Evolutionary conservation across 2,329 filamentous ascomycete species (phyloP).

Genomic region (Lasiodiplodia citricola): DNA sequence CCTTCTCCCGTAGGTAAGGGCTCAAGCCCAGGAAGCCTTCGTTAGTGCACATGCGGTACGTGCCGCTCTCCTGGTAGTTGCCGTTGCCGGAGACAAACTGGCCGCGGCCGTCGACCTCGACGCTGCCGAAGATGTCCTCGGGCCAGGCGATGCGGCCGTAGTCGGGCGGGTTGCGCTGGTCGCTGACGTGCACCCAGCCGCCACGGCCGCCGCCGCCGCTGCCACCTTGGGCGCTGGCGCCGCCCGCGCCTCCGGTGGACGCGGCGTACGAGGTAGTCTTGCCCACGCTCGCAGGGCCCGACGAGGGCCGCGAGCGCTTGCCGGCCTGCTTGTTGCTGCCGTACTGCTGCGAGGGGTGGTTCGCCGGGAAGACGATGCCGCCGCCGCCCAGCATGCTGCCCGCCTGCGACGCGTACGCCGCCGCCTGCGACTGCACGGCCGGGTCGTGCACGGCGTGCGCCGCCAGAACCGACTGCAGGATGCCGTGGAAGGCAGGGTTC

Average conservation of each 20-base stretch:
- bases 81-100: slow-evolving; percentile 62
- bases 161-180: slow-evolving; percentile 64
- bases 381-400: slow-evolving; percentile 60
- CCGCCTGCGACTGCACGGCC: slow-evolving; percentile 62
- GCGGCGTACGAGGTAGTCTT: slow-evolving; percentile 52
- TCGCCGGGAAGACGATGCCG: slow-evolving; percentile 50
- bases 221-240: slow-evolving; percentile 64
- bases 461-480: slow-evolving; percentile 62
- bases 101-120: slow-evolving; percentile 65
- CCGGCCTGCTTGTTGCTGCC: neutral
- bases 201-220: slow-evolving; percentile 62
- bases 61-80: slow-evolving; percentile 65
- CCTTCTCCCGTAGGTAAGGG: slow-evolving; percentile 55
- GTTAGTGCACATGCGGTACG: slow-evolving; percentile 65
- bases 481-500: slow-evolving; percentile 61
- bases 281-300: slow-evolving; percentile 29
- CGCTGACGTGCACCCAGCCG: slow-evolving; percentile 68
- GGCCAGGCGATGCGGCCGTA: slow-evolving; percentile 69
- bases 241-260: slow-evolving; percentile 60
- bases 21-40: slow-evolving; percentile 62
- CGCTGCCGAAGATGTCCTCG: slow-evolving; percentile 69
- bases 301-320: slow-evolving; percentile 30
- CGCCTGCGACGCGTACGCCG: slow-evolving; percentile 64
- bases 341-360: slow-evolving; percentile 23
- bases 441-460: slow-evolving; percentile 62